Evolutionary conservation across 2,329 filamentous ascomycete genomes (phyloP), one percentile per base, ranked within the genome.

Genomic region (Alternaria novae-zelandiae): DNA sequence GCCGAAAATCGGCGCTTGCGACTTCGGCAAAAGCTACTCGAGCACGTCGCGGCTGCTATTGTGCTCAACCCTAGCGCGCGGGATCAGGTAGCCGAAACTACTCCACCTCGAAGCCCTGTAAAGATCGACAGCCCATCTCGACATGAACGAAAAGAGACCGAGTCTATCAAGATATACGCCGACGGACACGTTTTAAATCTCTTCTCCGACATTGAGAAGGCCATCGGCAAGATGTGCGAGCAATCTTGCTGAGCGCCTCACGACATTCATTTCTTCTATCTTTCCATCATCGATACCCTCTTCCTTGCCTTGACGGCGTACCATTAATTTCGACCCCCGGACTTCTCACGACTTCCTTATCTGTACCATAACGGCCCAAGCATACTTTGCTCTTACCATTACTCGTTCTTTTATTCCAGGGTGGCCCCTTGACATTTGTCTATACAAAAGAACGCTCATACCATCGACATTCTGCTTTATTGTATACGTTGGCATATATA

Each of bases 11-110:
- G 92, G 73, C 88, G 91, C 44, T 90, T 89, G 15, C 86, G 90
- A 7, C 88, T 95, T 47, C 87, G 91, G 41, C 91, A 94, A 76
- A 95, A 94, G 83, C 83, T 95, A 12, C 86, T 95, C 4, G 91
- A 95, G 79, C 92, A 95, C 74, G 89, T 94, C 56, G 91, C 92
- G 50, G 92, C 91, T 15, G 90, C 91, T 3, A 73, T 82, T 12
- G 74, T 80, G 5, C 74, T 81, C 15, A 73, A 75, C 50, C 77
- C 76, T 56, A 63, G 72, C 32, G 68, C 73, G 43, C 65, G 62
- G 43, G 68, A 65, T 51, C 73, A 78, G 23, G 59, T 71, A n/a
- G 69, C 73, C 46, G 76, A 79, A 61, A 71, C 70, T 25, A 81
- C 79, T 17, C 79, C 79, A 44, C 79, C 79, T 15, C 68, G 79